Percentiles rank a stretch among this genome's conserved stretches.
Evolutionary conservation across 2,329 filamentous ascomycete species (phyloP).

Genomic region (Colletotrichum sp.): DNA sequence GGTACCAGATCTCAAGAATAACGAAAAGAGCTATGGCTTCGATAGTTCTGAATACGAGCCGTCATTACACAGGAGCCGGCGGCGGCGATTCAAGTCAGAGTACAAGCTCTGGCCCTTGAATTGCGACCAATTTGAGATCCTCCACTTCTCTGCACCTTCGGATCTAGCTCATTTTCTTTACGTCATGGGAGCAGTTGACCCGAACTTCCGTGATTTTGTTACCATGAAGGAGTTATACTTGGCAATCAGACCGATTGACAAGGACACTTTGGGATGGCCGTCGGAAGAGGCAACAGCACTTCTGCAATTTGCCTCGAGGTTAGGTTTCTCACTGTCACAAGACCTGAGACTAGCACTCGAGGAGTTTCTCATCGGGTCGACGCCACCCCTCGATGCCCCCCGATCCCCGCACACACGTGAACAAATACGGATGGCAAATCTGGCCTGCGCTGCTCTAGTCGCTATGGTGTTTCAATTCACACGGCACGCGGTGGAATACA

Average conservation of each 20-base stretch:
- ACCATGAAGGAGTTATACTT: neutral
- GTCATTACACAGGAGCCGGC: neutral
- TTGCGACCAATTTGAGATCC: neutral
- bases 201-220: neutral
- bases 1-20: neutral
- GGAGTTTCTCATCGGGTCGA: neutral
- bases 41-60: neutral
- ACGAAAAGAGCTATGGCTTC: neutral
- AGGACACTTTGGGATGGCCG: neutral
- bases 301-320: neutral
- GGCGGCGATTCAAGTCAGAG: neutral
- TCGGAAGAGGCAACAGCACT: neutral
- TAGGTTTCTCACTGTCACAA: neutral
- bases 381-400: neutral
- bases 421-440: neutral
- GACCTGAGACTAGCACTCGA: neutral
- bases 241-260: neutral
- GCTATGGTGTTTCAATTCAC: neutral
- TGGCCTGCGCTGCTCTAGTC: neutral
- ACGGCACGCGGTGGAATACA: neutral
- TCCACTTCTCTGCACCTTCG: neutral
- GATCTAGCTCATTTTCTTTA: neutral
- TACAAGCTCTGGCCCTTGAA: neutral
- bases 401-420: neutral
- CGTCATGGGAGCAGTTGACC: neutral